Evolutionary conservation across 78 protist species (phyloP).

Genomic region (slime mould (Dictyostelium discoideum)): DNA sequence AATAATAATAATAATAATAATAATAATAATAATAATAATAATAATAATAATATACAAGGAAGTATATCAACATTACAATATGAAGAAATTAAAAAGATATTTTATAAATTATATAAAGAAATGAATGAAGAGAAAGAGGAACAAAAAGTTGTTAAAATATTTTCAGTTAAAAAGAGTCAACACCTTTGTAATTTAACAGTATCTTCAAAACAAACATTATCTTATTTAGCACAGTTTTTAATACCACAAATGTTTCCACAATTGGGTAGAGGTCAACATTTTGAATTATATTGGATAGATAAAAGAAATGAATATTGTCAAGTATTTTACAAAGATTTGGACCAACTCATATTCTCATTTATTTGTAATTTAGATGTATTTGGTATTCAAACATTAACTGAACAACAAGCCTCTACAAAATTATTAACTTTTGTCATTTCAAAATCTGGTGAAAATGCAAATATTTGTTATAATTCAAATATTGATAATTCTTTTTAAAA

Average conservation of each 20-base stretch:
- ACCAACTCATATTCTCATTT: constrained; percentile 16
- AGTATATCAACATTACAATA: not conserved
- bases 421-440: constrained; percentile 15
- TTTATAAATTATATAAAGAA: constrained; percentile 40
- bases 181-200: constrained; percentile 43
- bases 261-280: constrained; percentile 6
- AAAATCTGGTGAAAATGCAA: constrained; percentile 38
- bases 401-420: constrained; percentile 6
- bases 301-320: constrained; percentile 9
- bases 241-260: constrained; percentile 46
- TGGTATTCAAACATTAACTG: constrained; percentile 30
- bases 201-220: constrained; percentile 24
- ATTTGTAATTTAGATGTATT: constrained; percentile 27
- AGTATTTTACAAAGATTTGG: constrained; percentile 49
- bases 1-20: not conserved
- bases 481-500: not conserved
- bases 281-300: constrained; percentile 60
- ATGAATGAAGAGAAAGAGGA: not conserved
- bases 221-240: constrained; percentile 26
- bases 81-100: constrained; percentile 42
- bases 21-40: not conserved
- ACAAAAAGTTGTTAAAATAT: constrained; percentile 17
- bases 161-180: constrained; percentile 25
- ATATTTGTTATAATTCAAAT: not conserved
- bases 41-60: not conserved